These are phyloP conservation scores for Sugiyamaella paludigena DNA, from an alignment of 1,139 yeast species.

Conservation along the genomic window DNA sequence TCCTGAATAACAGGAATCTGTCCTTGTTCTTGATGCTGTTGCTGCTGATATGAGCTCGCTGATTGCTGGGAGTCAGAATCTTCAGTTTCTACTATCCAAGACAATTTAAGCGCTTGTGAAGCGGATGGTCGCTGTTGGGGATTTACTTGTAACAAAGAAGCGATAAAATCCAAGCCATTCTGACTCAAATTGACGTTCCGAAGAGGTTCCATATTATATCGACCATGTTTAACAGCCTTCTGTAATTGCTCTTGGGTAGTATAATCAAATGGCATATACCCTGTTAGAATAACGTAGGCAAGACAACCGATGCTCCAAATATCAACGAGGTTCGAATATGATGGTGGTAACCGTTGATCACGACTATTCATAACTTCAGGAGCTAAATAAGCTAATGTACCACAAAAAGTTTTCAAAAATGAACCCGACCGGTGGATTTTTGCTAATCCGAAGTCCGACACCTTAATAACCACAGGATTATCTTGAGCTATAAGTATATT, in stretches of 20 bases:
- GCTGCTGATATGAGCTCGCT: neutral
- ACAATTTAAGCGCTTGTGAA: conserved; percentile 64
- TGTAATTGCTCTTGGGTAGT: conserved; percentile 84
- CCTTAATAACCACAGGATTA: conserved; percentile 84
- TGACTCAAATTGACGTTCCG: conserved; percentile 62
- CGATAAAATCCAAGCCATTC: conserved; percentile 66
- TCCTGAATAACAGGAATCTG: no score
- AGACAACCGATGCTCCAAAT: conserved; percentile 96
- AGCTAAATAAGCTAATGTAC: conserved; percentile 87
- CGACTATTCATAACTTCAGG: conserved; percentile 89
- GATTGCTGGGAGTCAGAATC: neutral
- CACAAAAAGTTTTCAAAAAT: conserved; percentile 84
- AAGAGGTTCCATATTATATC: conserved; percentile 77
- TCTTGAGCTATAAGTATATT: conserved; percentile 87
- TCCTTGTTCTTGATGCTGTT: no score
- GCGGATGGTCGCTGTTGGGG: conserved; percentile 73
- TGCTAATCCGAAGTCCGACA: conserved; percentile 91
- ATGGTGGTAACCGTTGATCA: conserved; percentile 26
- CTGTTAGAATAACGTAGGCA: conserved; percentile 83
- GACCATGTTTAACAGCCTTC: conserved; percentile 70
- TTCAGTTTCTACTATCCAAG: conserved; percentile 52
- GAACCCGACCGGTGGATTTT: conserved; percentile 75
- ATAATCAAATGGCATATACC: conserved; percentile 92
- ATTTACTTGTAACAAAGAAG: conserved; percentile 66
- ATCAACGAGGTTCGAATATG: conserved; percentile 85